phyloP scores from a whole-genome alignment of 2,329 filamentous ascomycete genomes.

The Colletotrichum graminicola region DNA sequence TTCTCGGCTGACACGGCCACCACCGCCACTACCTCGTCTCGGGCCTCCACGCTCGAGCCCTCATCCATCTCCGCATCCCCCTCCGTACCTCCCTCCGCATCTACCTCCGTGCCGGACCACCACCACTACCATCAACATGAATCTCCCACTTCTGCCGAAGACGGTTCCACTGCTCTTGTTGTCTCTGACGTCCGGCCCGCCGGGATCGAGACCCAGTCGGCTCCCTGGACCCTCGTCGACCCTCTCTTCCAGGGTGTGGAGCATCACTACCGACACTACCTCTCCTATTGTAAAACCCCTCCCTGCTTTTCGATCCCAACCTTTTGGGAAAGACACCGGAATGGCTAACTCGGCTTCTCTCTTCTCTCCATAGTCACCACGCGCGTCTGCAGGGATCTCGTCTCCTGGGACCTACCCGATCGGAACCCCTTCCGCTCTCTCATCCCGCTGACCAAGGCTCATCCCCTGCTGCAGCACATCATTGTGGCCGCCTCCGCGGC shows the following conservation, averaged over 20 bases:
- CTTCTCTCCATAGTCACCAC: conserved; percentile 58
- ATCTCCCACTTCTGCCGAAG: conserved; percentile 3
- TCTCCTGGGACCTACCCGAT: conserved; percentile 58
- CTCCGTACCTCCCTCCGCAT: neutral
- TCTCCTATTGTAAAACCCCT: conserved; percentile 55
- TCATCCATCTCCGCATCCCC: too few species aligned
- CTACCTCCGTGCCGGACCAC: neutral
- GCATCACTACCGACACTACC: conserved; percentile 57
- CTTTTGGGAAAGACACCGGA: conserved; percentile 17
- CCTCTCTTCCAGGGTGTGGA: conserved; percentile 66
- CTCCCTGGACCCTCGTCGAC: conserved; percentile 57
- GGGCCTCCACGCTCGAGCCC: neutral
- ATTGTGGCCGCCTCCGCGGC: conserved; percentile 63
- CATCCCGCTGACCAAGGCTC: conserved; percentile 55
- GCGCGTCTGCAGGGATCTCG: conserved; percentile 66
- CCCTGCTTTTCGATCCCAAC: conserved; percentile 28
- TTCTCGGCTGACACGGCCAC: conserved; percentile 23
- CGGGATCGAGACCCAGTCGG: conserved; percentile 43
- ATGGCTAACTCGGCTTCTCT: conserved; percentile 22
- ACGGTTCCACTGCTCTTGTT: conserved; percentile 43
- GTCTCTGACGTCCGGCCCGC: conserved; percentile 39
- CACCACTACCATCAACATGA: neutral
- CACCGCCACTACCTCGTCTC: neutral
- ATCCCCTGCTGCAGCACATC: conserved; percentile 60
- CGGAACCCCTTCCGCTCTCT: conserved; percentile 61